Evolutionary conservation across 345 rosid species (phyloP), one percentile per base, ranked within the genome.

Genomic region (Reutealis trisperma): DNA sequence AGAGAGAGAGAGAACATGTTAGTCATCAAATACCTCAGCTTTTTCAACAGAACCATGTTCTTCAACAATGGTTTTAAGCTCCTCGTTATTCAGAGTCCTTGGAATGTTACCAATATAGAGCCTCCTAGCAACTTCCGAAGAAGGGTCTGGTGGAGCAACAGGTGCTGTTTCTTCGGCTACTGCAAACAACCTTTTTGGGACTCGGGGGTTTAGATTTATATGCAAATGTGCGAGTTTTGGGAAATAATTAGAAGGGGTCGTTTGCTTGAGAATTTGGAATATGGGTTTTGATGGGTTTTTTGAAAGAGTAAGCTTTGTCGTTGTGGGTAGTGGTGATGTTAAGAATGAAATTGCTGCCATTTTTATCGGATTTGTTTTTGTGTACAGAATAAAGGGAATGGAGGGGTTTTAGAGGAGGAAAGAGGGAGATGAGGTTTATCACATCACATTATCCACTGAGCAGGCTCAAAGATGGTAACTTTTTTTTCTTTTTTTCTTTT

Each of bases 21-120:
- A 3, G 1, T 14, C 52, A 22, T 10, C 25, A 72, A 77, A 22
- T 71, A 93, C 98, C 96, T 93, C 94, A 58, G 89, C 89, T 82
- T 90, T 89, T 74, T 91, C 96, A 51, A 90, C 89, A 67, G 92
- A 85, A 16, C 97, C 97, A 74, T 93, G 94, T 70, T 95, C 93
- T 73, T 86, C 88, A 52, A 94, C 91, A 76, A 93, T 85, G 76
- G 81, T 81, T 6, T 75, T 66, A 69, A 95, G 97, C 80, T 91
- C 89, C 3, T 86, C 92, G 70, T 83, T 87, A 57, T 77, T 58
- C 4, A 89, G 62, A 0, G 79, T 90, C 79, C 97, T 88, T 34
- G 99, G 98, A 79, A 95, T 91, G 87, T 93, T 95, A 0, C 97
- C 93, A 45, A 92, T 41, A 74, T 89, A 93, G 41, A 93, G 85